phyloP scores from a whole-genome alignment of 345 rosid species.

The Alliaria petiolata region DNA sequence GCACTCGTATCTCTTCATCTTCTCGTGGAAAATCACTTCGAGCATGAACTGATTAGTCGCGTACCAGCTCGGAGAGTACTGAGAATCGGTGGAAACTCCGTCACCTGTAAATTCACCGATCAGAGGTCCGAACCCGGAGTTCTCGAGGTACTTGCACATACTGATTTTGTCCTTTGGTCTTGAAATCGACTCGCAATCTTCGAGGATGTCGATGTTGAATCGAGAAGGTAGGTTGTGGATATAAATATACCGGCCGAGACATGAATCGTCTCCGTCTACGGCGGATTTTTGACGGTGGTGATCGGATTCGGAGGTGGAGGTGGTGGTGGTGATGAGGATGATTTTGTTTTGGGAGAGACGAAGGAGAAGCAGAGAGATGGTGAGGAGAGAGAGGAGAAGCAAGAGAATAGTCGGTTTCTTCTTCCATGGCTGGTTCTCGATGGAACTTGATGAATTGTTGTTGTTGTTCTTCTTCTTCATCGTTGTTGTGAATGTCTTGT shows the following conservation, averaged over 20 bases:
- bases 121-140: constrained; percentile 48
- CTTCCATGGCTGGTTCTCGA: constrained; percentile 1
- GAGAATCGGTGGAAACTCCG: background rate
- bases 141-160: constrained; percentile 43
- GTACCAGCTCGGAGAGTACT: constrained; percentile 10
- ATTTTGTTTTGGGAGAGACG: constrained; percentile 20
- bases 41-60: constrained; percentile 55
- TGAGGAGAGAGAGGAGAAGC: constrained; percentile 22
- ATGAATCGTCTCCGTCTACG: constrained; percentile 11
- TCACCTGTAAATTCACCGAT: background rate
- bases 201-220: constrained; percentile 43
- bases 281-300: background rate
- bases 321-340: constrained; percentile 12
- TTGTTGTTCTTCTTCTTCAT: constrained; percentile 1
- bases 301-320: background rate
- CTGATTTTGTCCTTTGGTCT: constrained; percentile 41
- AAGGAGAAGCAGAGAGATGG: constrained; percentile 11
- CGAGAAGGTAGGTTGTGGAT: constrained; percentile 43
- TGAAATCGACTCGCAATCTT: constrained; percentile 34
- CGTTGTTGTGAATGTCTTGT: background rate
- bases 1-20: constrained; percentile 52
- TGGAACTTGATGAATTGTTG: background rate
- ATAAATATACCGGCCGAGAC: constrained; percentile 44
- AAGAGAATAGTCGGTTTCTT: constrained; percentile 9
- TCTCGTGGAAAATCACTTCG: constrained; percentile 49